phyloP scores from a whole-genome alignment of 768 basidiomycete species.

The Rubroboletus pulcherrimus region DNA sequence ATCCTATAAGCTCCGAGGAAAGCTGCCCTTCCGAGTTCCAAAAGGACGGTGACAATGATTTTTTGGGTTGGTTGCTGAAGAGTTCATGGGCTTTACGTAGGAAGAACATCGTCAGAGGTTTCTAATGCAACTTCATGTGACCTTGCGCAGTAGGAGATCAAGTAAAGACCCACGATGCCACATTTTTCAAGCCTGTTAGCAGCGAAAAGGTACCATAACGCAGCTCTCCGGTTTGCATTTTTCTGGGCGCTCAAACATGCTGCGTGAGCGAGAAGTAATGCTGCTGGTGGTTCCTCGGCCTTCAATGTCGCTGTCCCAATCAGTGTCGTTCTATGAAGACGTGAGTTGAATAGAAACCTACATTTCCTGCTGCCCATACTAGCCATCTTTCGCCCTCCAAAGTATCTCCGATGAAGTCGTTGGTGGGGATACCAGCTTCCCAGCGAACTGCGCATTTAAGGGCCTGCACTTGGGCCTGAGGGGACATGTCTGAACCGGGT shows the following conservation, averaged over 20 bases:
- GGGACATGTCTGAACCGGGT: constrained; percentile 44
- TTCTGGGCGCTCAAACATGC: constrained; percentile 65
- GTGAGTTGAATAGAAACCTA: constrained; percentile 37
- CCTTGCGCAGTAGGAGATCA: background rate
- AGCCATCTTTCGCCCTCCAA: constrained; percentile 84
- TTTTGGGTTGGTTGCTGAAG: constrained; percentile 47
- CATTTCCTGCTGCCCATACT: constrained; percentile 80
- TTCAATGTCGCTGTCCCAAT: constrained; percentile 36
- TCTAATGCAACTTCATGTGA: constrained; percentile 40
- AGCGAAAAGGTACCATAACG: constrained; percentile 75
- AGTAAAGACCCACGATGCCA: constrained; percentile 62
- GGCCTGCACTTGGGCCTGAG: constrained; percentile 65
- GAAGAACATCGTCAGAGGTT: constrained; percentile 82
- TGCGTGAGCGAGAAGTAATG: constrained; percentile 77
- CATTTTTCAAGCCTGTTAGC: constrained; percentile 79
- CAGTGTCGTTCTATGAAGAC: constrained; percentile 17
- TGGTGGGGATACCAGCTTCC: constrained; percentile 59
- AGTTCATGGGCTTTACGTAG: constrained; percentile 67
- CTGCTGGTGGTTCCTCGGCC: constrained; percentile 81
- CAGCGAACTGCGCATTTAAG: constrained; percentile 70
- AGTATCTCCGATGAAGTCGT: constrained; percentile 53
- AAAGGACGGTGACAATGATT: constrained; percentile 73
- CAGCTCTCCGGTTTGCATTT: constrained; percentile 56
- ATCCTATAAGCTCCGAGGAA: constrained; percentile 38
- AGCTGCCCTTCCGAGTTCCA: constrained; percentile 66